Percentiles rank a stretch among this genome's conserved stretches.
Evolutionary conservation across 208 protist genomes (phyloP).

Genomic region (Strigomonas galati): DNA sequence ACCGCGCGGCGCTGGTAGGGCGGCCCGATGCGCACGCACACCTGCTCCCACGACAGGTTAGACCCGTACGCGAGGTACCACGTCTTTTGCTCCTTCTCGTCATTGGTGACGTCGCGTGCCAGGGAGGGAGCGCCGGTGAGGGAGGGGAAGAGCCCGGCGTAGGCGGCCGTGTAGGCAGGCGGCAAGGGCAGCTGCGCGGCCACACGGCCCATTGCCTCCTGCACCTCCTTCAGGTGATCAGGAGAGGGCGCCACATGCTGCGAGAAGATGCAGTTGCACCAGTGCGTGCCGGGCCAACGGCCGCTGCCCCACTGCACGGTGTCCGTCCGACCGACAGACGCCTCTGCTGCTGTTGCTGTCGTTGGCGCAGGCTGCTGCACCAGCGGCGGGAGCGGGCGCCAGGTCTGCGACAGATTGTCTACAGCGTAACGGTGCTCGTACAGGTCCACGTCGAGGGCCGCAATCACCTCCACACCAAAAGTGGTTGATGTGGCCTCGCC

Average conservation of each 20-base stretch:
- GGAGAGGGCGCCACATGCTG: constrained; percentile 22
- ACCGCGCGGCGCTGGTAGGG: constrained; percentile 47
- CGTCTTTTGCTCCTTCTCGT: constrained; percentile 25
- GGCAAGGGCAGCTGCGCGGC: not conserved
- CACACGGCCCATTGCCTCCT: constrained; percentile 15
- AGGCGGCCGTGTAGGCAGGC: constrained; percentile 10
- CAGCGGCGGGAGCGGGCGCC: constrained; percentile 16
- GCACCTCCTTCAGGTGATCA: constrained; percentile 17
- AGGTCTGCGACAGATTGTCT: constrained; percentile 2
- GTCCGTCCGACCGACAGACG: not conserved
- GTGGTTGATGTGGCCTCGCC: not conserved
- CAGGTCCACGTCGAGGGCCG: constrained; percentile 16
- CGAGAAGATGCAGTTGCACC: constrained; percentile 44
- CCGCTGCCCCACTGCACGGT: constrained; percentile 10
- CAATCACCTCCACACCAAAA: constrained; percentile 5
- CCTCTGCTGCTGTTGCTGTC: not conserved
- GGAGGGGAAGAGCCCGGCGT: constrained; percentile 5
- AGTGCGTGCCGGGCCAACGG: constrained; percentile 43
- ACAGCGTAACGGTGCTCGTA: constrained; percentile 9
- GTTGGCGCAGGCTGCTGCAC: not conserved
- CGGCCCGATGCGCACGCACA: constrained; percentile 49
- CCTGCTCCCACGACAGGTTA: constrained; percentile 60
- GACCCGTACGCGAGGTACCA: constrained; percentile 53
- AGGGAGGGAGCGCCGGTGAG: not conserved
- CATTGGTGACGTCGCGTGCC: constrained; percentile 16